Conservation (phyloP, 192 early-diverging fungal species). For the Rhizophagus sp. region DNA sequence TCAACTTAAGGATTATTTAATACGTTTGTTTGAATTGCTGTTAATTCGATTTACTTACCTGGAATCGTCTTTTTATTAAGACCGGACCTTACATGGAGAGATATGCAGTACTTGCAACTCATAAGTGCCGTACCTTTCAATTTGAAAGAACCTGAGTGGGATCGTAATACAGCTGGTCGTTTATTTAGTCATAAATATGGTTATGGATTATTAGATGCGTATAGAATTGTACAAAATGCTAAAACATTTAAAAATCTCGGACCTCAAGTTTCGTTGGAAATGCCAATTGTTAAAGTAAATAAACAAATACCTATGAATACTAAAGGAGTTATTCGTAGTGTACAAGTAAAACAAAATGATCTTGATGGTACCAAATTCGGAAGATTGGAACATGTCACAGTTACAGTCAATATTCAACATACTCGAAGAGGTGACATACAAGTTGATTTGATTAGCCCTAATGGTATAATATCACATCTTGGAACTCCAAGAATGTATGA, state of each 20-base stretch:
- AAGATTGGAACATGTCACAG: conserved; percentile 85
- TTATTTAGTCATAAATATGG: conserved; percentile 92
- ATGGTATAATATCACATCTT: conserved; percentile 64
- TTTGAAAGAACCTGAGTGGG: conserved; percentile 74
- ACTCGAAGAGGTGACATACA: conserved; percentile 82
- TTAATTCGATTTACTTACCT: background rate
- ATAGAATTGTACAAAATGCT: conserved; percentile 76
- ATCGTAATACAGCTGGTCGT: conserved; percentile 63
- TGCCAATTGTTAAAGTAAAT: conserved; percentile 41
- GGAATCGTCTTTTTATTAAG: conserved; percentile 31
- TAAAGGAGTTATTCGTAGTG: conserved; percentile 38
- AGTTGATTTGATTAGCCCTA: conserved; percentile 78
- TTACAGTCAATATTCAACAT: conserved; percentile 83
- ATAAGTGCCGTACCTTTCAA: conserved; percentile 75
- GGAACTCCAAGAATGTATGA: conserved; percentile 68
- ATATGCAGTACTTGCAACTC: conserved; percentile 86
- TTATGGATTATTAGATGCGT: conserved; percentile 89
- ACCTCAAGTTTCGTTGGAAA: conserved; percentile 61
- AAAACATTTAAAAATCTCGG: conserved; percentile 64
- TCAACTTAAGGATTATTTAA: too few relatives aligned
- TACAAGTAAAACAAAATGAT: conserved; percentile 52
- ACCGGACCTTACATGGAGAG: conserved; percentile 95
- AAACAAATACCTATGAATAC: conserved; percentile 54
- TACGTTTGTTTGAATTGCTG: too few relatives aligned
- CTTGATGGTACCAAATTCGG: conserved; percentile 49